phyloP scores from a whole-genome alignment of 331 rosid genomes.

The Quercus tomentella region DNA sequence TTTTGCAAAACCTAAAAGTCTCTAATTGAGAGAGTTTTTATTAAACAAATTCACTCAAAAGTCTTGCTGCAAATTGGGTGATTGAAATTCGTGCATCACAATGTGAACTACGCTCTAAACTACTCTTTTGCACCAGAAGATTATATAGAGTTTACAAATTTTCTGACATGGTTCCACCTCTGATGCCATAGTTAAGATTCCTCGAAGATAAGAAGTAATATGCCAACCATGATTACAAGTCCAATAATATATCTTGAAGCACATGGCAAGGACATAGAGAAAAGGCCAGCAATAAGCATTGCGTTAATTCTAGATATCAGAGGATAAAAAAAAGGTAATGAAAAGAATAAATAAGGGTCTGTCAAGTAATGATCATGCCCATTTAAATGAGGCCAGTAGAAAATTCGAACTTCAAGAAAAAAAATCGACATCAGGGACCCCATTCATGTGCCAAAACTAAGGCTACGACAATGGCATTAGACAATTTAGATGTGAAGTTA shows the following conservation, averaged over 20 bases:
- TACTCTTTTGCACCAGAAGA: not conserved
- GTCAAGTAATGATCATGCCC: conserved; percentile 22
- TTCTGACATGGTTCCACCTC: not conserved
- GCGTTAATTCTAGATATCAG: conserved; percentile 8
- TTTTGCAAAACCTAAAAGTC: no score
- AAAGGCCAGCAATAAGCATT: conserved; percentile 17
- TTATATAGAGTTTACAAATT: not conserved
- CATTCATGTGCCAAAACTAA: conserved; percentile 32
- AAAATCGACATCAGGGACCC: conserved; percentile 28
- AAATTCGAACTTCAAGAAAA: conserved; percentile 9
- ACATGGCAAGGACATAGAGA: conserved; percentile 48
- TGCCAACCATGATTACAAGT: conserved; percentile 16
- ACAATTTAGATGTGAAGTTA: conserved; percentile 27
- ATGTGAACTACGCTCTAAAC: not conserved
- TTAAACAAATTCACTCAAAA: not conserved
- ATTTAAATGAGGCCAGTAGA: conserved; percentile 22
- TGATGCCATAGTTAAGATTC: conserved; percentile 20
- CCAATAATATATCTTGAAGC: conserved; percentile 31
- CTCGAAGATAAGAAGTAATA: conserved; percentile 6
- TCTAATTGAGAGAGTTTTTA: no score
- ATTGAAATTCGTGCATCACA: not conserved
- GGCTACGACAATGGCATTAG: conserved; percentile 32
- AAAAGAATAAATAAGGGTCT: not conserved
- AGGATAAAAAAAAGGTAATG: not conserved
- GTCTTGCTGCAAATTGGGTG: not conserved